Conservation (phyloP, 2,329 filamentous ascomycete genomes). For the Epichloe amarillans region DNA sequence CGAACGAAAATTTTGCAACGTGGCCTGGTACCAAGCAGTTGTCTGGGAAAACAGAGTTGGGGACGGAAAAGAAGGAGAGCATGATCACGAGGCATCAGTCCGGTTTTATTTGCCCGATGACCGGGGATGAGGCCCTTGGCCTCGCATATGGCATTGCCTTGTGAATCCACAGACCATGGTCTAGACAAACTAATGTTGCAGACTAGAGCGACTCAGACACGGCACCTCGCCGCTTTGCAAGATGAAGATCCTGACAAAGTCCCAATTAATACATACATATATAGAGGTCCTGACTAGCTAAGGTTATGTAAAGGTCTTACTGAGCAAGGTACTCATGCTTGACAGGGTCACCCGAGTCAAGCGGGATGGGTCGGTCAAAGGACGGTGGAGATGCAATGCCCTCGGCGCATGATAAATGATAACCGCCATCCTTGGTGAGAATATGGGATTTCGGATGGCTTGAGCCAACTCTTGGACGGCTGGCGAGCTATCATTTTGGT, state of each 20-base stretch:
- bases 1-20: constrained; percentile 21
- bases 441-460: neutral
- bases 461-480: neutral
- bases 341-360: neutral
- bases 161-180: too few species aligned
- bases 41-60: constrained; percentile 8
- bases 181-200: too few species aligned
- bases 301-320: too few species aligned
- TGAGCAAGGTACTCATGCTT: too few species aligned
- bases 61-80: neutral
- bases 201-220: too few species aligned
- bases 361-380: neutral
- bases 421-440: neutral
- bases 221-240: too few species aligned
- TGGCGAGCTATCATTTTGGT: neutral
- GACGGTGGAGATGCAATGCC: neutral
- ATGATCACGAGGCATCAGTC: constrained; percentile 4
- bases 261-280: too few species aligned
- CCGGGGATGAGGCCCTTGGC: too few species aligned
- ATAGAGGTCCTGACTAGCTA: too few species aligned
- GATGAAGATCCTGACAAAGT: too few species aligned
- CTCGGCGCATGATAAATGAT: neutral
- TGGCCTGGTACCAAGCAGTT: constrained; percentile 18
- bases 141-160: too few species aligned
- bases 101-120: neutral